A percentile compares a stretch with the other conserved stretches of the same genome.
Evolutionary conservation across 2,329 filamentous ascomycete species (phyloP).

Genomic region (Botrytis pseudocinerea): DNA sequence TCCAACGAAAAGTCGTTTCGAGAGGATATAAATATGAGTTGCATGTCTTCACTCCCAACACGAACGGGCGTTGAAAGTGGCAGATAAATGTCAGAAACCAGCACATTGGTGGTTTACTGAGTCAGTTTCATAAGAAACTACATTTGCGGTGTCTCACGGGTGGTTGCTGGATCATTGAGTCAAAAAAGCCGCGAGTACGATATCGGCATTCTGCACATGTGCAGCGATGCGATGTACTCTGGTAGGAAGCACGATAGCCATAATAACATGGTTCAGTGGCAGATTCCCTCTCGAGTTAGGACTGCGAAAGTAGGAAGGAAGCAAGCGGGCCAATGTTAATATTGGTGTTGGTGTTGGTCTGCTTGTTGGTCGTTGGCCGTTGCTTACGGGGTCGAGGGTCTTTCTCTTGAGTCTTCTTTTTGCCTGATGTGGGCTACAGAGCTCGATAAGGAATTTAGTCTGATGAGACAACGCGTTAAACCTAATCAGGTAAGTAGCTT

Average conservation of each 20-base stretch:
- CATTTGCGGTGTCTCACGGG: conserved; percentile 3
- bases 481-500: not conserved
- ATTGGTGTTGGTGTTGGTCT: not conserved
- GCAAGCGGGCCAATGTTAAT: not conserved
- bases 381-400: not conserved
- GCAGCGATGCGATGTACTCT: not conserved
- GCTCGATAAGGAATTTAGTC: not conserved
- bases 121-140: not conserved
- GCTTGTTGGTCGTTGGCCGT: not conserved
- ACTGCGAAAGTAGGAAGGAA: not conserved
- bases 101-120: not conserved
- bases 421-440: not conserved
- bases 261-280: not conserved
- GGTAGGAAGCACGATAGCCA: not conserved
- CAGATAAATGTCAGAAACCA: not conserved
- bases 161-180: conserved; percentile 5
- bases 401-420: not conserved
- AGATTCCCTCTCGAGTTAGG: not conserved
- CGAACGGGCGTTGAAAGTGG: not conserved
- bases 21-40: conserved; percentile 4
- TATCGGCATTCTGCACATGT: not conserved
- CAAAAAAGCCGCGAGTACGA: not conserved
- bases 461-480: not conserved
- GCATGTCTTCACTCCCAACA: conserved; percentile 1
- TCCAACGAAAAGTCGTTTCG: not conserved